Base-by-base conservation (phyloP, 768 basidiomycete genomes). In the Russula earlei region DNA sequence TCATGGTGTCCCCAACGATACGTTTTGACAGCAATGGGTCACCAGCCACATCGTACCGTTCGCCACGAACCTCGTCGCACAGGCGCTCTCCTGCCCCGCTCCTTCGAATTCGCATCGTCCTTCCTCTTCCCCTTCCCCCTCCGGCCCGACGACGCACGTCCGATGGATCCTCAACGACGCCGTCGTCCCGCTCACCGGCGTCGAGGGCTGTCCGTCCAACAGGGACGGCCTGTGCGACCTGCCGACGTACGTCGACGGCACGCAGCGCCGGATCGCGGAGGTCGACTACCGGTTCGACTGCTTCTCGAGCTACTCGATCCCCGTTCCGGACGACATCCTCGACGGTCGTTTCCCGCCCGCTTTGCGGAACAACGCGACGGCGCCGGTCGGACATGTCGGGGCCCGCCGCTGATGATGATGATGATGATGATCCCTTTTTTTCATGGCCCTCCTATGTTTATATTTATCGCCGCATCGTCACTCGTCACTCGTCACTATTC, bases 151-250 rank as follows among this genome's bases (percentile, higher is more conserved):
- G 5, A 66, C 69, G 14, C 64, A 71, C 52, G 72, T 78, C 55
- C 67, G 77, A 17, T 71, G 74, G 65, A 68, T 77, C 44, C 67
- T 77, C 24, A 80, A 80, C 62, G 79, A 80, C 61, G 77, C 68
- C 2, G 69, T 74, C 4, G 66, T 78, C 1, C 78, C 77, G 10
- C 66, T 78, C 12, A 75, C 73, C 2, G 70, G 73, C 15, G 66
- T 79, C 45, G 56, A 67, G 0, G 75, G 74, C 9, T 80, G 78
- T 66, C 38, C 48, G 10, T 61, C 66, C 14, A 67, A 76, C 62
- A 66, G 68, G 33, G 68, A 77, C 19, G 77, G 78, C 1, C 59
- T 75, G 42, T 80, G 77, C 60, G 55, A 63, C 0, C 51, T 77
- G 3, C 68, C 61, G n/a, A 64, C 70, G 24, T 78, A 75, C 58